Conservation (phyloP, 257 asterid species). For the Rubia yunnanensis region DNA sequence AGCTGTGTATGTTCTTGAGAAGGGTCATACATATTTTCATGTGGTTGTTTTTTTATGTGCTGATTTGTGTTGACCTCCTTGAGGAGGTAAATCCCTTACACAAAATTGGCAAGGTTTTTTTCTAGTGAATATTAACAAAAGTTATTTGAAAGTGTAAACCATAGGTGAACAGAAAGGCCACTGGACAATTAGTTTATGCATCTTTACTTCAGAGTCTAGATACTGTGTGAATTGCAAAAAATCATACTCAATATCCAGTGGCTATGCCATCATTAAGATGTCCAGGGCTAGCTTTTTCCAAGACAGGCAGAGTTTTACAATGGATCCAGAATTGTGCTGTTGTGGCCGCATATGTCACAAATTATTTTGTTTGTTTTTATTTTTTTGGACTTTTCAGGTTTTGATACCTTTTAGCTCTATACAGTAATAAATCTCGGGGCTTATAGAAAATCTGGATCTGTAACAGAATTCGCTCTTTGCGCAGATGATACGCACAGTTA, state of each 20-base stretch:
- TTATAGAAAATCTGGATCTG: background rate
- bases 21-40: background rate
- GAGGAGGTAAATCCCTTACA: too few relatives aligned
- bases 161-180: background rate
- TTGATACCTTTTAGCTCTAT: background rate
- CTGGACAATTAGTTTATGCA: background rate
- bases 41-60: too few relatives aligned
- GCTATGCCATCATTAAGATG: background rate
- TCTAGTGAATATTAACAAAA: background rate
- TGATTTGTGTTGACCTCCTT: too few relatives aligned
- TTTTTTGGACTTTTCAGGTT: background rate
- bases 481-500: background rate
- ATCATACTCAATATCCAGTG: background rate
- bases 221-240: slow-evolving; percentile 2
- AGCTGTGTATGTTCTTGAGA: background rate
- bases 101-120: background rate
- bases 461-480: background rate
- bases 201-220: background rate
- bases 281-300: background rate
- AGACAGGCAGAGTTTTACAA: background rate
- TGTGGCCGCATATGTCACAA: background rate
- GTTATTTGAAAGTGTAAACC: background rate
- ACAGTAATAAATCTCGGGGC: background rate
- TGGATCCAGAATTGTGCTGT: background rate
- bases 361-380: too few relatives aligned